Base-by-base conservation (phyloP, 2,329 filamentous ascomycete species). In the Nakataea oryzae region DNA sequence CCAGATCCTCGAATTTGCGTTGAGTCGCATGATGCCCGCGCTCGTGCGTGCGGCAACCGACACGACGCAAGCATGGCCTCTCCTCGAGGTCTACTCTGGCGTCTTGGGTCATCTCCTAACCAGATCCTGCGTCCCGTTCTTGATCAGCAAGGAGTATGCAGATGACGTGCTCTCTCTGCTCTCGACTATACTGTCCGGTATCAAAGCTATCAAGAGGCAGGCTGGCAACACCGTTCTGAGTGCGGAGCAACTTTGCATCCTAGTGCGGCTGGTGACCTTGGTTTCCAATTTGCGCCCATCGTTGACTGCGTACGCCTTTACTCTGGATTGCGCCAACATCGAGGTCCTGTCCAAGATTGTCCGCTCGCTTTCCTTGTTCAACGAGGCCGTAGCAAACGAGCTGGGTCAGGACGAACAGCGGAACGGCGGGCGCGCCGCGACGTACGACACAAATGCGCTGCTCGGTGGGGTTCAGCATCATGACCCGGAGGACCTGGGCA, bases 21-120 rank as follows among this genome's bases (percentile, higher is more conserved):
- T 85, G 30, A 71, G 73, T 30, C 79, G 75, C 59, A 84, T 86
- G 80, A 66, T 86, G 3, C 82, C 83, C 0, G 78, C 81, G n/a
- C 74, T 81, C 5, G 69, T 84, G 14, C 72, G 68, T 57, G 75
- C 78, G 1, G 72, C 74, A 0, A 67, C 73, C 13, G 65, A 68
- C 9, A 70, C 69, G 13, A 68, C 67, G 3, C 69, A 74, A 14
- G 75, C 75, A 0, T 84, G 78, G 71, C 72, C 79, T 17, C 68
- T 86, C 58, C 66, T 85, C 8, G 76, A 83, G 56, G 74, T 82
- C 24, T 85, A 84, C 65, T 70, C 73, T 27, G 72, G 74, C 30
- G 80, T 79, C 2, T 63, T 83, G 11, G 69, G 72, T 30, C 66
- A 68, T 14, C 66, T 75, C 3, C 68, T 82, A 24, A 69, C 67